These are phyloP conservation scores for Symbiodinium pilosum DNA, from an alignment of 73 alveolate species.

Conservation along the genomic window DNA sequence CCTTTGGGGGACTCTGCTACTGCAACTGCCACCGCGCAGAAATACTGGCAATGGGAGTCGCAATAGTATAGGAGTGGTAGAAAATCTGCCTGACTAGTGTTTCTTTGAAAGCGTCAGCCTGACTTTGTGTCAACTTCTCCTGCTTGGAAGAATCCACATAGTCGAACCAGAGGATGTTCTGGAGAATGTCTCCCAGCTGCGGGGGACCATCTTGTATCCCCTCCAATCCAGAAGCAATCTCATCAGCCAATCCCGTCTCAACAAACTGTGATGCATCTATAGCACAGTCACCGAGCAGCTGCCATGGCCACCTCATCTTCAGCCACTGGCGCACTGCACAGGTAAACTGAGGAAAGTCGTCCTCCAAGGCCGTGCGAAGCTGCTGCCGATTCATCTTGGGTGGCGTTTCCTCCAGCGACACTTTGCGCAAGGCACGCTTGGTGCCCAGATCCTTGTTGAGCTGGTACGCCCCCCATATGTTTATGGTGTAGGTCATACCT, in stretches of 20 bases:
- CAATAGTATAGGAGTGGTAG: neutral
- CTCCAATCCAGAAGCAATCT: conserved; percentile 13
- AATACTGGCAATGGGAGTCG: neutral
- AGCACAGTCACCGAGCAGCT: conserved; percentile 40
- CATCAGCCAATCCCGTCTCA: conserved; percentile 45
- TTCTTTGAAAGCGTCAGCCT: neutral
- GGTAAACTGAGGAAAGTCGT: neutral
- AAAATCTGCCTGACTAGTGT: neutral
- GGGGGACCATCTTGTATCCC: conserved; percentile 5
- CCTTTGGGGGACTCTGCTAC: too few species aligned
- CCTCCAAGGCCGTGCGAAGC: conserved; percentile 61
- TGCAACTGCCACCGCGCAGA: too few species aligned
- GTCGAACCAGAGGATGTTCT: conserved; percentile 63
- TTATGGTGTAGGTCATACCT: conserved; percentile 26
- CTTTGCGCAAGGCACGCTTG: conserved; percentile 32
- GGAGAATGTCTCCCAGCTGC: conserved; percentile 28
- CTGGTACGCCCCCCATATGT: neutral
- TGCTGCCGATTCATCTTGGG: conserved; percentile 76
- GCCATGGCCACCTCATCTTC: conserved; percentile 78
- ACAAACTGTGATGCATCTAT: conserved; percentile 44
- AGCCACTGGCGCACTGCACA: conserved; percentile 52
- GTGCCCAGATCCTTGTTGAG: conserved; percentile 37
- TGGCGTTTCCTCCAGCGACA: neutral
- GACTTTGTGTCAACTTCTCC: neutral
- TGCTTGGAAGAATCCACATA: conserved; percentile 7